Base-by-base conservation (phyloP, 1,284 basidiomycete species). In the Cryptococcus sp. region DNA sequence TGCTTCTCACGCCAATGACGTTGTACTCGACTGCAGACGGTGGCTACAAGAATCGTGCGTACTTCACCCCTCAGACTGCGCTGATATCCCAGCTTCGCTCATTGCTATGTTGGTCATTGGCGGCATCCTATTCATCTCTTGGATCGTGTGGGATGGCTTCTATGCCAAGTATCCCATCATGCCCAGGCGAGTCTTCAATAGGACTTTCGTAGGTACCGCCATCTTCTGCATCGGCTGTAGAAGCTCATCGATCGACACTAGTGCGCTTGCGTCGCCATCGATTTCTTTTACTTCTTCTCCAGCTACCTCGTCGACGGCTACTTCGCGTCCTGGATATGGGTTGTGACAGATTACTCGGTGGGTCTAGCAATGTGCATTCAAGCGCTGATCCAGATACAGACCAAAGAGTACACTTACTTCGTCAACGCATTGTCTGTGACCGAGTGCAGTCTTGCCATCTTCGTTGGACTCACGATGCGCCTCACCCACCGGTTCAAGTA, bases 401-500 rank as follows among this genome's bases (percentile, higher is more conserved):
- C 48, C 27, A 50, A 57, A 20, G 48, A 70, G 56, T 67, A 71
- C 50, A 62, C 59, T n/a, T 66, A 62, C 59, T 71, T 62, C 57
- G 49, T 51, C 17, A 63, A 65, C 57, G 61, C 54, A 5, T 54
- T 51, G 19, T 62, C 54, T 17, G 58, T 64, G 5, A 70, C 65
- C 11, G 66, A 77, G 16, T 77, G 73, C 60, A 51, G 65, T 52
- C 70, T 75, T 47, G 75, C 71, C 25, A 35, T 61, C 25, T 40
- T 72, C 31, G 73, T 73, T 10, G 80, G 78, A 11, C 50, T 75
- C 11, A 58, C 75, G 31, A 64, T 71, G 61, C 67, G 75, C 3
- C 68, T 57, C 58, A 78, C 77, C 25, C 73, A 77, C 45, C 67
- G 77, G 3, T 81, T 76, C 75, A 79, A 80, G 68, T 55, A 25